Percentiles rank a stretch among this genome's conserved stretches.
Conservation (phyloP, 441 rosid species). For the Gossypium aridum region DNA sequence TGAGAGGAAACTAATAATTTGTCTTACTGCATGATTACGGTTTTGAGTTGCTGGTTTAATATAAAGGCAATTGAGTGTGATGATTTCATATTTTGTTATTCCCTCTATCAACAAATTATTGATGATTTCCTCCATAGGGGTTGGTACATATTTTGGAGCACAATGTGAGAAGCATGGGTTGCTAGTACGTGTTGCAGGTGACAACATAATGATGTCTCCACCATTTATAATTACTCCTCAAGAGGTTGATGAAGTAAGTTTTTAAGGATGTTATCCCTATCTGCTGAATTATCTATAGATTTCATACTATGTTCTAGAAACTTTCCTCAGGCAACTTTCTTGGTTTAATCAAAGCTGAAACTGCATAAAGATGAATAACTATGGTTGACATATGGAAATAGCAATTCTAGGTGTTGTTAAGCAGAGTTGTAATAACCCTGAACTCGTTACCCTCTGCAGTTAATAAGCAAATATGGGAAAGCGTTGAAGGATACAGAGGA, state of each 20-base stretch:
- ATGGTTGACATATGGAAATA: neutral
- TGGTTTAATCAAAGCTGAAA: neutral
- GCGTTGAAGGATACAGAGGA: slow-evolving; percentile 76
- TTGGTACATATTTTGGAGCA: slow-evolving; percentile 84
- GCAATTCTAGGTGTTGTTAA: neutral
- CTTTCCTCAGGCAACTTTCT: neutral
- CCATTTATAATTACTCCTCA: slow-evolving; percentile 60
- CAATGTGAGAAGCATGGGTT: slow-evolving; percentile 75
- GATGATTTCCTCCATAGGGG: slow-evolving; percentile 28
- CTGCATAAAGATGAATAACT: neutral
- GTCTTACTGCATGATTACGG: neutral
- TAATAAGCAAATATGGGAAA: slow-evolving; percentile 56
- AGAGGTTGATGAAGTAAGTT: slow-evolving; percentile 67
- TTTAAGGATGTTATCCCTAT: neutral
- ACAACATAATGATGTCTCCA: slow-evolving; percentile 94
- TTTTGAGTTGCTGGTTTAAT: neutral
- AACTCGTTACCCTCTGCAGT: slow-evolving; percentile 28
- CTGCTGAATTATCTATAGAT: neutral
- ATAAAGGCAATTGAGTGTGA: neutral
- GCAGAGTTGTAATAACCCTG: neutral
- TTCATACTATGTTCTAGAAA: neutral
- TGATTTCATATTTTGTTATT: neutral
- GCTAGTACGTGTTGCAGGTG: slow-evolving; percentile 86
- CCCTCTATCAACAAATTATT: neutral
- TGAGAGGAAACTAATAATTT: neutral